Conservation (phyloP, 1,139 yeast species). For the Taphrina confusa region DNA sequence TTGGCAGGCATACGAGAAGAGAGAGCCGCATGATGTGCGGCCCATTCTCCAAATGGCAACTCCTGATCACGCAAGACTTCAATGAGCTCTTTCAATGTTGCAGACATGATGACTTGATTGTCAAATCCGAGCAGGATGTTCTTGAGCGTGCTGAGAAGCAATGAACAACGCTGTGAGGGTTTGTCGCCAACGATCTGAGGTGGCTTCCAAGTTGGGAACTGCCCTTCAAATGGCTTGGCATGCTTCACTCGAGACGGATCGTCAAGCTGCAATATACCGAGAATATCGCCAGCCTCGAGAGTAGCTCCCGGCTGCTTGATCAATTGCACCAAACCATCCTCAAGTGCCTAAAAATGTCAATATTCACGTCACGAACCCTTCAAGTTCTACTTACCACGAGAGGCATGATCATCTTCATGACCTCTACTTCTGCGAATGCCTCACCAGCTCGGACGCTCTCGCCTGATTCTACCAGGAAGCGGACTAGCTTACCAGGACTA, state of each 20-base stretch:
- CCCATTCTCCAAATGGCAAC: conserved; percentile 93
- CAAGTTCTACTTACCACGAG: conserved; percentile 31
- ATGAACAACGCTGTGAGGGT: conserved; percentile 72
- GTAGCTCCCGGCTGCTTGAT: conserved; percentile 99
- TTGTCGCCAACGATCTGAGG: conserved; percentile 82
- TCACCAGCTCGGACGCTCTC: conserved; percentile 91
- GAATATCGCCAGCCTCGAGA: conserved; percentile 91
- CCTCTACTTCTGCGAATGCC: conserved; percentile 97
- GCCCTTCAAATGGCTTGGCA: conserved; percentile 92
- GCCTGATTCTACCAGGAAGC: conserved; percentile 90
- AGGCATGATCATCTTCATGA: conserved; percentile 82
- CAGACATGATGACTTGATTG: conserved; percentile 88
- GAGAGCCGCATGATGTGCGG: conserved; percentile 77
- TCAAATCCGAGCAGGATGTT: conserved; percentile 89
- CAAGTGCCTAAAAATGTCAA: conserved; percentile 81
- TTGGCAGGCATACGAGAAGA: conserved; percentile 84
- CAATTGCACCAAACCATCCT: conserved; percentile 87
- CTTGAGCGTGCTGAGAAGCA: conserved; percentile 60
- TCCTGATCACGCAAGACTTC: conserved; percentile 74
- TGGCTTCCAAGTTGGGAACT: conserved; percentile 82
- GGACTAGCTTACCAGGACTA: conserved; percentile 96
- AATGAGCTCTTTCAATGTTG: conserved; percentile 71
- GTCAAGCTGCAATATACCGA: conserved; percentile 89
- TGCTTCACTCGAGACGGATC: conserved; percentile 97
- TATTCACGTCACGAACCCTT: neutral